A percentile compares a stretch with the other conserved stretches of the same genome.
Evolutionary conservation across 2,329 filamentous ascomycete species (phyloP).

Genomic region (Colletotrichum tanaceti): DNA sequence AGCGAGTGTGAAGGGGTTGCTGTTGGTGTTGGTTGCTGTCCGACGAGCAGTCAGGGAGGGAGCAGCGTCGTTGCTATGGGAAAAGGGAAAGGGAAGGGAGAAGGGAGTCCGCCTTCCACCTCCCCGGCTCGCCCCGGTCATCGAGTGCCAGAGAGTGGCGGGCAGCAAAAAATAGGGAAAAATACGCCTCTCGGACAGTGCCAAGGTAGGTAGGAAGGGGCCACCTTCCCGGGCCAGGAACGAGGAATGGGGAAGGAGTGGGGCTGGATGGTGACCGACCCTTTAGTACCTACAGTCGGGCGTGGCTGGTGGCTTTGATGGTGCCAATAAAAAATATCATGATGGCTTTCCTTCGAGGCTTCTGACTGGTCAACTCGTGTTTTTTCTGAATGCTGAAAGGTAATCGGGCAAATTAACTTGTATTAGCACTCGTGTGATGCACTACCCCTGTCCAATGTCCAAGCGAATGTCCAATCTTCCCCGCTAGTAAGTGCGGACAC

Average conservation of each 20-base stretch:
- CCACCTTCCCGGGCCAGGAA: conserved; percentile 21
- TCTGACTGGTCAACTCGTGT: conserved; percentile 25
- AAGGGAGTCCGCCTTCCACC: conserved; percentile 12
- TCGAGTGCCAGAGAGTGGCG: conserved; percentile 17
- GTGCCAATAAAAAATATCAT: conserved; percentile 20
- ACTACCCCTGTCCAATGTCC: conserved; percentile 24
- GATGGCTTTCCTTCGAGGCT: neutral
- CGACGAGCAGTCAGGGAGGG: conserved; percentile 34
- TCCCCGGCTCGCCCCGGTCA: neutral
- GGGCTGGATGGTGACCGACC: conserved; percentile 9
- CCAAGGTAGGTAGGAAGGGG: too few species aligned
- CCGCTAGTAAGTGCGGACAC: conserved; percentile 26
- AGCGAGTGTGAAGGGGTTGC: conserved; percentile 25
- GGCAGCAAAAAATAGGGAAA: neutral
- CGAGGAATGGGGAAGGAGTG: conserved; percentile 14
- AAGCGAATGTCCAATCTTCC: conserved; percentile 25
- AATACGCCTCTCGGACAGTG: too few species aligned
- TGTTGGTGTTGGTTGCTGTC: conserved; percentile 32
- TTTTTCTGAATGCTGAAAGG: neutral
- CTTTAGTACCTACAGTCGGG: conserved; percentile 13
- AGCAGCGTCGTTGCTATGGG: conserved; percentile 45
- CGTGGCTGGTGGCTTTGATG: conserved; percentile 8
- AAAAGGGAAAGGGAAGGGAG: conserved; percentile 42
- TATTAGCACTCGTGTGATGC: conserved; percentile 25
- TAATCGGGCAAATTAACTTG: conserved; percentile 44